Conservation (phyloP, 257 asterid genomes). For the Przewalskia tangutica region DNA sequence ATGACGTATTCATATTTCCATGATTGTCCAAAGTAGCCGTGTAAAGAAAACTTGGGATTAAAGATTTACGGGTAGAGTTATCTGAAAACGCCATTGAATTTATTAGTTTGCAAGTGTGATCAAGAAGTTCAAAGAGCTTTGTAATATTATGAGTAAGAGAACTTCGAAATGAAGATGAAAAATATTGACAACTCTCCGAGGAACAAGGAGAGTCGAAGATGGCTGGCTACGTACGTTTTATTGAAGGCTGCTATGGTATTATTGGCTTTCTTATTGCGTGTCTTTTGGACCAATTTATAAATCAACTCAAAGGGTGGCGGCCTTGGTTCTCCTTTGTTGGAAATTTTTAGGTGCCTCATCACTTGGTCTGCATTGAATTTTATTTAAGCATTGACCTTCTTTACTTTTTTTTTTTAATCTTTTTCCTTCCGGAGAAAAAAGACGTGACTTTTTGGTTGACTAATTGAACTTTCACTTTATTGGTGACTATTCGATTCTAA, state of each 20-base stretch:
- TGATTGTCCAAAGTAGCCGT: not conserved
- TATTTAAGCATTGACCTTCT: not conserved
- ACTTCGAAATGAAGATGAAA: not conserved
- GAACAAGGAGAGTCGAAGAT: slow-evolving; percentile 1
- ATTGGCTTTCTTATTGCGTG: not conserved
- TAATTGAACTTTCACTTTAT: no score
- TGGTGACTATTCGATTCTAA: no score
- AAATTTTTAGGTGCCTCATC: not conserved
- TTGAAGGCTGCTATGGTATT: not conserved
- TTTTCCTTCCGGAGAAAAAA: not conserved
- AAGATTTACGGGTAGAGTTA: not conserved
- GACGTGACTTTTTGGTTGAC: not conserved
- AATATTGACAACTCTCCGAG: not conserved
- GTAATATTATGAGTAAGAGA: not conserved
- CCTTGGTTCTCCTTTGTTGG: not conserved
- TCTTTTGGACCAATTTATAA: not conserved
- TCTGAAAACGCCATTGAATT: not conserved
- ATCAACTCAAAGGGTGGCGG: not conserved
- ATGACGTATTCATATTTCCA: not conserved
- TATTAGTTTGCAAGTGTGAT: not conserved
- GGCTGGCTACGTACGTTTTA: not conserved
- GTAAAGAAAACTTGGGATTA: slow-evolving; percentile 5
- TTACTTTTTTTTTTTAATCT: not conserved
- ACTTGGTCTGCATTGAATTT: not conserved
- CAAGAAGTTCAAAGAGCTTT: not conserved